Percentiles rank a stretch among this genome's conserved stretches.
Evolutionary conservation across 352 stramenopile genomes (phyloP).

Genomic region (Pythium chondricola): DNA sequence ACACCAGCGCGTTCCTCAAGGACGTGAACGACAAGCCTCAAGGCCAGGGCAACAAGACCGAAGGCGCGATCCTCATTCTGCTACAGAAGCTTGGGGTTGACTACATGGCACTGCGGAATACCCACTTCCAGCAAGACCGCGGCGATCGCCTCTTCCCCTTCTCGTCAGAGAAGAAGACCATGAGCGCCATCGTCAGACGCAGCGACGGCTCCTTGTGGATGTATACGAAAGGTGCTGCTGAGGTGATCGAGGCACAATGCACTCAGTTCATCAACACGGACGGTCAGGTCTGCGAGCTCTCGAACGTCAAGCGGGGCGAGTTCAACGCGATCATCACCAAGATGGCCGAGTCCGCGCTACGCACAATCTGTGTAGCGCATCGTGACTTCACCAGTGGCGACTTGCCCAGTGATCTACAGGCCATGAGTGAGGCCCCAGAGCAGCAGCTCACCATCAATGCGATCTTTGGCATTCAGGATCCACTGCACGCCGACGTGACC

Average conservation of each 20-base stretch:
- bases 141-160: conserved; percentile 71
- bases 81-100: conserved; percentile 46
- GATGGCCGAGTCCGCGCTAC: conserved; percentile 80
- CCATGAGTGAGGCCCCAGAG: conserved; percentile 53
- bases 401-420: conserved; percentile 57
- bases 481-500: conserved; percentile 91
- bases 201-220: conserved; percentile 26
- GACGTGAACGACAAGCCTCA: conserved; percentile 26
- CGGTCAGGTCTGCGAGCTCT: conserved; percentile 40
- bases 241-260: conserved; percentile 56
- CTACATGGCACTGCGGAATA: conserved; percentile 51
- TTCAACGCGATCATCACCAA: conserved; percentile 63
- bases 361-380: conserved; percentile 86
- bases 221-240: conserved; percentile 70
- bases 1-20: conserved; percentile 73
- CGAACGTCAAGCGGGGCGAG: conserved; percentile 51
- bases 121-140: conserved; percentile 42
- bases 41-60: conserved; percentile 80
- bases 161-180: conserved; percentile 81
- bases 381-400: conserved; percentile 52
- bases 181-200: conserved; percentile 55
- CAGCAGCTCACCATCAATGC: conserved; percentile 74
- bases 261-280: conserved; percentile 69
- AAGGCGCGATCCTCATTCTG: conserved; percentile 75
- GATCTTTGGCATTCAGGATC: conserved; percentile 96